These are phyloP conservation scores for Scenedesmus sp. DNA, from an alignment of 163 green algal genomes.

Conservation along the genomic window DNA sequence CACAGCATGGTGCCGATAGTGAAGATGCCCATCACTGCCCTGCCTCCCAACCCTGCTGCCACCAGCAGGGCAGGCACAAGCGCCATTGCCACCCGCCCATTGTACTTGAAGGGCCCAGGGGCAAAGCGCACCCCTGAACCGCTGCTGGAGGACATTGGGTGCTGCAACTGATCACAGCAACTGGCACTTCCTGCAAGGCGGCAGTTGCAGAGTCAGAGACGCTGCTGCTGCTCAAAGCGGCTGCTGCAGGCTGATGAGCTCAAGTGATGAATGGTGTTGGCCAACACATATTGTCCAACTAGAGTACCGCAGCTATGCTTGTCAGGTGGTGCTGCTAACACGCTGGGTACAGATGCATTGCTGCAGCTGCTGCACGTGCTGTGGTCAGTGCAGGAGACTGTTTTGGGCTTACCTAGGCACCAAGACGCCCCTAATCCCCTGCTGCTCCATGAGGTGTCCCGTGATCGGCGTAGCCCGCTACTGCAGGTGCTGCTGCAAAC, in stretches of 20 bases:
- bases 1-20: slow-evolving; percentile 82
- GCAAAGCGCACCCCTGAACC: slow-evolving; percentile 53
- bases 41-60: slow-evolving; percentile 68
- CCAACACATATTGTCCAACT: neutral
- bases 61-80: slow-evolving; percentile 74
- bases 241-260: neutral
- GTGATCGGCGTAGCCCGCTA: neutral
- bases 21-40: slow-evolving; percentile 68
- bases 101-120: slow-evolving; percentile 63
- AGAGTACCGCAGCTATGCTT: neutral
- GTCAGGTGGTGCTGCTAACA: neutral
- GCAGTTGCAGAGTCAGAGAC: neutral
- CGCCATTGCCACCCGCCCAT: slow-evolving; percentile 71
- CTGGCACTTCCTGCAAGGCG: neutral
- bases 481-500: neutral
- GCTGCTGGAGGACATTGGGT: slow-evolving; percentile 23
- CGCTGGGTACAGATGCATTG: neutral
- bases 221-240: neutral
- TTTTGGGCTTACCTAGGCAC: neutral
- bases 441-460: neutral
- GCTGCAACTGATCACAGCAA: neutral
- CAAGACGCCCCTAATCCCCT: neutral
- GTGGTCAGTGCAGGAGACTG: neutral
- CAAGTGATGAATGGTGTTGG: neutral
- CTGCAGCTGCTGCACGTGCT: neutral